Evolutionary conservation across 345 rosid species (phyloP), one percentile per base, ranked within the genome.

Genomic region (Eutrema japonicum): DNA sequence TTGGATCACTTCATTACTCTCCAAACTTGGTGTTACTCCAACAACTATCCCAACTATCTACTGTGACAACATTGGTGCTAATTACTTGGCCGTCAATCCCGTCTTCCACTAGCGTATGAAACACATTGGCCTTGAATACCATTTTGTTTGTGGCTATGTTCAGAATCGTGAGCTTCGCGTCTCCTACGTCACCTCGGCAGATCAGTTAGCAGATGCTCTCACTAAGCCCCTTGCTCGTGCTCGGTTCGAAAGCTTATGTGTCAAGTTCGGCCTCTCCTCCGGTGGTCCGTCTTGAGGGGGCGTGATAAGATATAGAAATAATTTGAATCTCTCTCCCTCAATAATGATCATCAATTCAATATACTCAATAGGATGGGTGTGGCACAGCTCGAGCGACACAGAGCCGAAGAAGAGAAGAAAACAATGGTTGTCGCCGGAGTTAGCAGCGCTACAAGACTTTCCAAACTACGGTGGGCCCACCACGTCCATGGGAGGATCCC

Each of bases 301-400:
- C 3, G 35, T 32, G 30, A 29, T 29, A 29, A 29, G 32, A 3
- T 29, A 29, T 29, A 29, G 32, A 29, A 29, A 29, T 0, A 2
- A 29, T 2, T 2, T 29, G 3, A 29, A 2, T 29, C 32, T 29
- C 32, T 3, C 32, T 2, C 4, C 0, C 3, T 29, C 32, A 29
- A 29, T 29, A 29, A 29, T 29, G 2, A 29, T 29, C 4, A 29
- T 29, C 32, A 29, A 29, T 29, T 29, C 32, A 2, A 29, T 29
- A 29, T 29, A 29, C 4, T 29, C 32, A 29, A 29, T n/a, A n/a
- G 98, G 3, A 86, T 87, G 90, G 98, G 98, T 4, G 86, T 93
- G 38, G 96, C 85, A n/a, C 81, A 84, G 73, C 94, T 93, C 6
- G 97, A 93, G 81, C 74, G 71, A 0, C 43, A 71, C 10, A 80